Base-by-base conservation (phyloP, 805 yeast genomes). In the Cyberlindnera veronae region DNA sequence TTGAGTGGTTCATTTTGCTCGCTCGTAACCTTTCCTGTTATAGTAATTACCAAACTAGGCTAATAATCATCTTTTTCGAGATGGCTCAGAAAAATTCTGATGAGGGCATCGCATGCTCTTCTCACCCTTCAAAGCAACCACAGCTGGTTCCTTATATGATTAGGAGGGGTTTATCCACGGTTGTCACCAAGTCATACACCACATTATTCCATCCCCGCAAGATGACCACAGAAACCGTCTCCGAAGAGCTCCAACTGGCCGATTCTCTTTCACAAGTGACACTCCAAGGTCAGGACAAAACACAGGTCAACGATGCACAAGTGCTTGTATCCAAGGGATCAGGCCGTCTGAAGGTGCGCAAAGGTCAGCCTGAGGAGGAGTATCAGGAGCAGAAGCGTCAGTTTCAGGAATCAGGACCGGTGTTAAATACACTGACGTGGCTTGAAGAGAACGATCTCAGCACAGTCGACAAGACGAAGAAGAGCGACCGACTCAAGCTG, bases 281-380 rank as follows among this genome's bases (percentile, higher is more conserved):
- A 6, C 31, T 31, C 12, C 9, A 18, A 18, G 42, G 39, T 6
- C 42, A 49, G 11, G 55, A 54, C 30, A 54, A 47, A 26, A 49
- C 58, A 9, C 38, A 40, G 14, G 9, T 44, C 15, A 53, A 55
- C 21, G 51, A 54, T 28, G 56, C 77, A 1, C 69, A 67, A 46
- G 74, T 73, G 2, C 45, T 62, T 3, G 75, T 73, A 5, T 58
- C 62, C 26, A 72, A 67, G 42, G 64, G 73, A 1, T 68, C 76
- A 1, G 79, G 79, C 0, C 63, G 68, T 40, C 54, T 58, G 4
- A 72, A 69, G 40, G 58, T 69, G 19, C 71, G 96, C 30, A 86
- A 84, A 51, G 81, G 79, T 0, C 96, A 88, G 55, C 54, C 82
- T 0, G 79, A 77, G 30, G 90, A 80, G 39, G 84, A 76, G 41